Conservation (phyloP, 768 basidiomycete genomes). For the Ramaria rubella region DNA sequence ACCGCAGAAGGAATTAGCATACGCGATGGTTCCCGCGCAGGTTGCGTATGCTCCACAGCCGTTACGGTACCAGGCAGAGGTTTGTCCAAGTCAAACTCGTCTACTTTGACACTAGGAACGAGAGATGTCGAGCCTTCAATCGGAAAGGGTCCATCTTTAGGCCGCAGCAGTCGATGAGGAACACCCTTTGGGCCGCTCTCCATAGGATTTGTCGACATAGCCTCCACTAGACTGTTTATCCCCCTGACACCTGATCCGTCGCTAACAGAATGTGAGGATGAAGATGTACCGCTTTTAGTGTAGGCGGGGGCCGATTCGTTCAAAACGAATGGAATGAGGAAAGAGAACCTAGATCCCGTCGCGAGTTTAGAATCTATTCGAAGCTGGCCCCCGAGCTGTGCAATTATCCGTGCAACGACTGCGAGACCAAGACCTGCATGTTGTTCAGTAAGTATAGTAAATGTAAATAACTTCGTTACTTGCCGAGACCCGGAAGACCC, state of each 20-base stretch:
- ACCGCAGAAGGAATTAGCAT: background rate
- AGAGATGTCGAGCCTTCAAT: constrained; percentile 16
- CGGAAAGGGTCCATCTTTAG: constrained; percentile 14
- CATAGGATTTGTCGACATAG: constrained; percentile 36
- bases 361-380: constrained; percentile 67
- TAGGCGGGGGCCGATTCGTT: constrained; percentile 19
- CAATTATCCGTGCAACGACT: constrained; percentile 73
- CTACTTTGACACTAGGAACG: constrained; percentile 18
- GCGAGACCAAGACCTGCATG: constrained; percentile 62
- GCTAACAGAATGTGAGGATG: constrained; percentile 17
- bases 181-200: constrained; percentile 7
- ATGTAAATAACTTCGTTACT: constrained; percentile 9
- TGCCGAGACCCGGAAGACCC: constrained; percentile 43
- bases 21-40: background rate
- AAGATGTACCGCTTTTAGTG: constrained; percentile 10
- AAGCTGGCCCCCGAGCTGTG: constrained; percentile 72
- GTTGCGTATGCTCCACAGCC: background rate
- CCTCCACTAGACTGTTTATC: constrained; percentile 44
- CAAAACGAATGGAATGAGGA: constrained; percentile 57
- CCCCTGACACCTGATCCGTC: constrained; percentile 24
- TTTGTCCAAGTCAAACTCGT: constrained; percentile 16
- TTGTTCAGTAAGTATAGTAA: background rate
- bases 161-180: background rate
- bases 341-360: constrained; percentile 66
- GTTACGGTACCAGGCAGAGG: background rate